A percentile compares a stretch with the other conserved stretches of the same genome.
Conservation (phyloP, 345 rosid genomes). For the Eutrema yunnanense region DNA sequence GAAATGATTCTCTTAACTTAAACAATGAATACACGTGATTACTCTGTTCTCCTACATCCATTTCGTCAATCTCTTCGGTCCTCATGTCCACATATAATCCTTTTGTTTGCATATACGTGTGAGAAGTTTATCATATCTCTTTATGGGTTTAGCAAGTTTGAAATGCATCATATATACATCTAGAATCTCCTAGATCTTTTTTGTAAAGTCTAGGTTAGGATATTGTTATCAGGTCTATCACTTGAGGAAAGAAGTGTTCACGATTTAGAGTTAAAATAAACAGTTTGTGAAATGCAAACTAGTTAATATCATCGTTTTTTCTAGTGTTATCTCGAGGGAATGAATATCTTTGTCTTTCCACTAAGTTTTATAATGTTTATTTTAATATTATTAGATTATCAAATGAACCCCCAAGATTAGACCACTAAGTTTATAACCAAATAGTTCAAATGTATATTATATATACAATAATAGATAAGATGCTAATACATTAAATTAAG, state of each 20-base stretch:
- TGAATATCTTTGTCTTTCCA: not conserved
- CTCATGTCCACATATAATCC: not conserved
- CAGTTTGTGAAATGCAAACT: not conserved
- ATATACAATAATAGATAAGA: not conserved
- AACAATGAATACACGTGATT: too few species aligned
- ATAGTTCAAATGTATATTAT: not conserved
- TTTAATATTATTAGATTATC: not conserved
- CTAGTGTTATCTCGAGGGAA: not conserved
- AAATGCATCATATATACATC: not conserved
- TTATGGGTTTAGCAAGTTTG: not conserved
- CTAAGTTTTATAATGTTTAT: not conserved
- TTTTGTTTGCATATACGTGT: not conserved
- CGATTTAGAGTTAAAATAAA: not conserved
- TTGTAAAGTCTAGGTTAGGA: not conserved
- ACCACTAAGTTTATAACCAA: not conserved
- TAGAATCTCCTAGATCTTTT: not conserved
- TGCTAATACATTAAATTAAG: not conserved
- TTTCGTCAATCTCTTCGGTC: too few species aligned
- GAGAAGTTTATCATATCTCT: not conserved
- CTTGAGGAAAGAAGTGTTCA: not conserved
- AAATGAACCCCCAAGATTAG: constrained; percentile 9
- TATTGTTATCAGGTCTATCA: not conserved
- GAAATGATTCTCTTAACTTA: too few species aligned
- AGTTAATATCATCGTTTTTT: not conserved
- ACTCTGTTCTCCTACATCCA: too few species aligned